phyloP scores from a whole-genome alignment of 2,329 filamentous ascomycete genomes.

The Pseudogymnoascus sp. region DNA sequence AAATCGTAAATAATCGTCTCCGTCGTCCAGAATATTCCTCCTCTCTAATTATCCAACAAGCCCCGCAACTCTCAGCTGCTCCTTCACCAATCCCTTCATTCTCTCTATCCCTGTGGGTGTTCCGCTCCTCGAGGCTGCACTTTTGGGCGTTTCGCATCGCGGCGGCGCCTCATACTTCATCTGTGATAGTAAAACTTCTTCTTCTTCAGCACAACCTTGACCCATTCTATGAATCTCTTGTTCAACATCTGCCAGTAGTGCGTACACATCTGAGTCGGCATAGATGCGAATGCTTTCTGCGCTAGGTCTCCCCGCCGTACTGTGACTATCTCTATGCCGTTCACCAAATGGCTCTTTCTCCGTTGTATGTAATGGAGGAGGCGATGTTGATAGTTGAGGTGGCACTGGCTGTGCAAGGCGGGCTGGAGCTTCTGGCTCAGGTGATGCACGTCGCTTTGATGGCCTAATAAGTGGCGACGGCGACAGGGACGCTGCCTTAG shows the following conservation, averaged over 20 bases:
- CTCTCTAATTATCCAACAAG: constrained; percentile 1
- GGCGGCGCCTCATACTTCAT: constrained; percentile 9
- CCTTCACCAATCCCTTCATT: constrained; percentile 1
- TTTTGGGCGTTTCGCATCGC: background rate
- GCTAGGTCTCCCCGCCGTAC: constrained; percentile 26
- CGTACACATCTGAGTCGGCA: constrained; percentile 59
- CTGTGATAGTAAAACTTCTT: background rate
- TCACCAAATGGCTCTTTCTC: background rate
- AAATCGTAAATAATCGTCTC: constrained; percentile 8
- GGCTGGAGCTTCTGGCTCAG: constrained; percentile 15
- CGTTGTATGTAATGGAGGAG: constrained; percentile 41
- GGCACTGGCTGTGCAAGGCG: constrained; percentile 20
- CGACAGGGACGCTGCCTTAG: constrained; percentile 31
- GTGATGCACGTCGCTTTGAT: constrained; percentile 5
- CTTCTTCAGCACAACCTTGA: constrained; percentile 11
- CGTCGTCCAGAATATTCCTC: background rate
- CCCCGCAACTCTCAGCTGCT: background rate
- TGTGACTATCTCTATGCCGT: constrained; percentile 2
- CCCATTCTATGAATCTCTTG: constrained; percentile 44
- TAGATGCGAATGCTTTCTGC: constrained; percentile 63
- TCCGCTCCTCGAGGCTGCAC: background rate
- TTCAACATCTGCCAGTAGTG: constrained; percentile 60
- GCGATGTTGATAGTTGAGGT: constrained; percentile 34
- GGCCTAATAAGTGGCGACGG: constrained; percentile 20
- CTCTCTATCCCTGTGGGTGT: constrained; percentile 1